Evolutionary conservation across 169 alveolate species (phyloP).

Genomic region (Cryptosporidium muris): DNA sequence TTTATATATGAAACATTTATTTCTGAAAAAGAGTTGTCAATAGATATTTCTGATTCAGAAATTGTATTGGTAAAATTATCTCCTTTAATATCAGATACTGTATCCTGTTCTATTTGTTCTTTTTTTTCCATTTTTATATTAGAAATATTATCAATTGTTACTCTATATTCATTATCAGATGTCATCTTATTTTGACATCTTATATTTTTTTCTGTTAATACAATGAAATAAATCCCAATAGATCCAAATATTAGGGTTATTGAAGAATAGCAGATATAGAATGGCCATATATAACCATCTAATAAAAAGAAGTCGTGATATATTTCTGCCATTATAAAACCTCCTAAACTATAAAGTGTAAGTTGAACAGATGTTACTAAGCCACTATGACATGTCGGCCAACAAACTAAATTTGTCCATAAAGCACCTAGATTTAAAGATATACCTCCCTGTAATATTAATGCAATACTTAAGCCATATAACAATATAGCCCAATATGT

Average conservation of each 20-base stretch:
- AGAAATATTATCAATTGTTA: not conserved
- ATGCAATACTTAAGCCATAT: conserved; percentile 57
- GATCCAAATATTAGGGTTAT: conserved; percentile 26
- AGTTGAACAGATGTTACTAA: conserved; percentile 54
- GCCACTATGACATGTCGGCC: conserved; percentile 58
- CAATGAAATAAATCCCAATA: conserved; percentile 24
- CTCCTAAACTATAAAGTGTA: conserved; percentile 63
- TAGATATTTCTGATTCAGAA: too few relatives aligned
- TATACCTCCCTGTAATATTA: conserved; percentile 60
- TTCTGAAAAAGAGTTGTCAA: too few relatives aligned
- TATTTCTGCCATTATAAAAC: conserved; percentile 42
- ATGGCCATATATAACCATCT: conserved; percentile 21
- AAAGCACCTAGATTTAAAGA: conserved; percentile 55
- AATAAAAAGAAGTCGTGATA: conserved; percentile 20
- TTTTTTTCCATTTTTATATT: not conserved
- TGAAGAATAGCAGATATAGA: conserved; percentile 29
- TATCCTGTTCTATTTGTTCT: not conserved
- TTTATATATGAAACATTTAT: too few relatives aligned
- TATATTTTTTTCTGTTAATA: conserved; percentile 31
- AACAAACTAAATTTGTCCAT: conserved; percentile 56
- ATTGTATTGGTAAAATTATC: not conserved
- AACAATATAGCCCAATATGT: conserved; percentile 5
- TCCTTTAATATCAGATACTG: not conserved
- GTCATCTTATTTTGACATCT: not conserved
- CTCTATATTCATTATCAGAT: not conserved